These are phyloP conservation scores for Raffaelea deltoideospora DNA, from an alignment of 2,329 filamentous ascomycete genomes.

Conservation along the genomic window DNA sequence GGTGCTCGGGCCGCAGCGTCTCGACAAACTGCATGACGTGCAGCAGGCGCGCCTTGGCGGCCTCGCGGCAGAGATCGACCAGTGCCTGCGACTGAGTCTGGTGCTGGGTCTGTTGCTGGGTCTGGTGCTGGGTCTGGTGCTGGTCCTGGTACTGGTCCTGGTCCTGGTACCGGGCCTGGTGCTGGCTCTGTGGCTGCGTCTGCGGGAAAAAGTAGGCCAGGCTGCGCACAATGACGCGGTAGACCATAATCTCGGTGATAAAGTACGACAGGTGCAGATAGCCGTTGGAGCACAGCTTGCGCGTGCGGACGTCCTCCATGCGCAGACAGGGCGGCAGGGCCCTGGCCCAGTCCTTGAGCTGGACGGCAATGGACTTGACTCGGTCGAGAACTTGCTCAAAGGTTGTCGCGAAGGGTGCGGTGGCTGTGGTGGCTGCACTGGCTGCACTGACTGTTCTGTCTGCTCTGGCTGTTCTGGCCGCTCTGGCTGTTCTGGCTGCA, in stretches of 20 bases:
- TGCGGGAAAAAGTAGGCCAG: constrained; percentile 18
- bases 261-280: constrained; percentile 35
- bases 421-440: background rate
- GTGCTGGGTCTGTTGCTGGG: too few relatives aligned
- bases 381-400: constrained; percentile 5
- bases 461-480: too few relatives aligned
- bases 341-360: constrained; percentile 11
- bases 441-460: too few relatives aligned
- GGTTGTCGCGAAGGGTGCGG: background rate
- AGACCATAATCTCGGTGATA: constrained; percentile 34
- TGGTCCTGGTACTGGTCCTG: too few relatives aligned
- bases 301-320: constrained; percentile 12
- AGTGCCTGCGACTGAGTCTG: too few relatives aligned
- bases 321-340: constrained; percentile 10
- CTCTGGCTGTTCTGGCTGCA: too few relatives aligned
- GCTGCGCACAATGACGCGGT: constrained; percentile 31
- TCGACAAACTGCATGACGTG: constrained; percentile 24
- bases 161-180: too few relatives aligned
- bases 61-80: constrained; percentile 19
- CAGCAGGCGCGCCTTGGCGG: constrained; percentile 23
- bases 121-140: too few relatives aligned
- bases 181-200: constrained; percentile 2
- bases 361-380: constrained; percentile 13
- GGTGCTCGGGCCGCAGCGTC: constrained; percentile 26
- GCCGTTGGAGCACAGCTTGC: constrained; percentile 19